A percentile compares a stretch with the other conserved stretches of the same genome.
Evolutionary conservation across 768 basidiomycete genomes (phyloP).

Genomic region (Russula griseocarnosa): DNA sequence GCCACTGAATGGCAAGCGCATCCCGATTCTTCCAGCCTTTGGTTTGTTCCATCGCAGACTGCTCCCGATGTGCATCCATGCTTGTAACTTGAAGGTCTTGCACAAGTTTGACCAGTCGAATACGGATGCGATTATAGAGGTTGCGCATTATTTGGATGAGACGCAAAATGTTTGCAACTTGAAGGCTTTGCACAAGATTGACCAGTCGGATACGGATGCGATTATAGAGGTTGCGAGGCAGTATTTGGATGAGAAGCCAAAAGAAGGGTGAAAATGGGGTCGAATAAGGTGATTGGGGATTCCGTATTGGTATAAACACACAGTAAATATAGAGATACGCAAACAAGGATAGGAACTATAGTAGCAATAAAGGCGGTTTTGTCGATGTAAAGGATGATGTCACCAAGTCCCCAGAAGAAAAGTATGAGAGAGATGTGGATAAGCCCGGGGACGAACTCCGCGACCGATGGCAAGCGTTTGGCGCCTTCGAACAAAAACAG

Average conservation of each 20-base stretch:
- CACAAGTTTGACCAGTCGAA: too few relatives aligned
- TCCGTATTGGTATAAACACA: not conserved
- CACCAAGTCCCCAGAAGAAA: constrained; percentile 37
- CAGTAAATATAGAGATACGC: constrained; percentile 20
- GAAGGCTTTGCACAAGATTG: too few relatives aligned
- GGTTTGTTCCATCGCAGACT: too few relatives aligned
- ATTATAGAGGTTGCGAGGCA: too few relatives aligned
- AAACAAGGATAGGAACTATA: constrained; percentile 4
- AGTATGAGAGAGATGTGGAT: constrained; percentile 41
- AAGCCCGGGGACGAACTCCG: constrained; percentile 43
- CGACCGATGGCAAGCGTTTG: constrained; percentile 40
- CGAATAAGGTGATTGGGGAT: constrained; percentile 18
- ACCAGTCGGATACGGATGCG: too few relatives aligned
- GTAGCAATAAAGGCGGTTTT: constrained; percentile 9
- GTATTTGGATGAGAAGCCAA: constrained; percentile 8
- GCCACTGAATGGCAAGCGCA: too few relatives aligned
- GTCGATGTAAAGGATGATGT: constrained; percentile 38
- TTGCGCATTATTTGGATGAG: not conserved
- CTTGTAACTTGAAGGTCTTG: too few relatives aligned
- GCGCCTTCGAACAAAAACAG: constrained; percentile 40
- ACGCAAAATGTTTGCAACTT: too few relatives aligned
- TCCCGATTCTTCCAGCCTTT: too few relatives aligned
- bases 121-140: too few relatives aligned
- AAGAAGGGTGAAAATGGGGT: not conserved
- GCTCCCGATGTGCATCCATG: too few relatives aligned